Percentiles rank a stretch among this genome's conserved stretches.
phyloP scores from a whole-genome alignment of 495 filamentous ascomycete genomes.

The Penicillium cataractarum region DNA sequence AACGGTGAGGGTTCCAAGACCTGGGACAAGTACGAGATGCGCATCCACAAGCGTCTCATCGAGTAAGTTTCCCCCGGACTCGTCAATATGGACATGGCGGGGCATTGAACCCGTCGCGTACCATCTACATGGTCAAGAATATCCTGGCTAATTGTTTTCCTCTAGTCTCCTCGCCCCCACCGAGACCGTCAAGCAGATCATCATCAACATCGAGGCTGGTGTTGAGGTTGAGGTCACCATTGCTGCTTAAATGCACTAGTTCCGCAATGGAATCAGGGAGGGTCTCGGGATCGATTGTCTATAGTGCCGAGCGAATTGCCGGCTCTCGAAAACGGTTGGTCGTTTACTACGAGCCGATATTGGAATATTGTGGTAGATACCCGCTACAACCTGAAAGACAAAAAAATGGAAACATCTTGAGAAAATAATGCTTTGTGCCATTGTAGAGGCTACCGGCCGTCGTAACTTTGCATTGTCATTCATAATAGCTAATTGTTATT shows the following conservation, averaged over 20 bases:
- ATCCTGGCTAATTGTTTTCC: slow-evolving; percentile 18
- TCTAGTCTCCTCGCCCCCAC: slow-evolving; percentile 90
- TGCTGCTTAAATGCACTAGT: slow-evolving; percentile 72
- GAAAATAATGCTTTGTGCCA: slow-evolving; percentile 9
- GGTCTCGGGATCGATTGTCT: slow-evolving; percentile 19
- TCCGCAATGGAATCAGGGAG: slow-evolving; percentile 30
- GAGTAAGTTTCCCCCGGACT: slow-evolving; percentile 61
- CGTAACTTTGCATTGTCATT: slow-evolving; percentile 4
- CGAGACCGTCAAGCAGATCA: slow-evolving; percentile 99
- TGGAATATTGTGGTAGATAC: slow-evolving; percentile 34
- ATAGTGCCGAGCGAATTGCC: slow-evolving; percentile 14
- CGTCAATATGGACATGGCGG: not conserved
- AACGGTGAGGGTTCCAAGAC: slow-evolving; percentile 99
- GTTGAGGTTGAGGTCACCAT: slow-evolving; percentile 99
- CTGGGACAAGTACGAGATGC: slow-evolving; percentile 99
- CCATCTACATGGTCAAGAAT: not conserved
- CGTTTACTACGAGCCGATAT: slow-evolving; percentile 24
- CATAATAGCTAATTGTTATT: not conserved
- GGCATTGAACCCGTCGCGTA: not conserved
- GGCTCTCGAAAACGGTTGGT: slow-evolving; percentile 14
- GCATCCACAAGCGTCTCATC: slow-evolving; percentile 98
- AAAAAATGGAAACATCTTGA: slow-evolving; percentile 45
- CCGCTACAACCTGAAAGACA: slow-evolving; percentile 41
- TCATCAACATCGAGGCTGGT: slow-evolving; percentile 99
- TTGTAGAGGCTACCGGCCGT: slow-evolving; percentile 2